Evolutionary conservation across 1,284 basidiomycete genomes (phyloP), one percentile per base, ranked within the genome.

Genomic region (Trichosporon sp.): DNA sequence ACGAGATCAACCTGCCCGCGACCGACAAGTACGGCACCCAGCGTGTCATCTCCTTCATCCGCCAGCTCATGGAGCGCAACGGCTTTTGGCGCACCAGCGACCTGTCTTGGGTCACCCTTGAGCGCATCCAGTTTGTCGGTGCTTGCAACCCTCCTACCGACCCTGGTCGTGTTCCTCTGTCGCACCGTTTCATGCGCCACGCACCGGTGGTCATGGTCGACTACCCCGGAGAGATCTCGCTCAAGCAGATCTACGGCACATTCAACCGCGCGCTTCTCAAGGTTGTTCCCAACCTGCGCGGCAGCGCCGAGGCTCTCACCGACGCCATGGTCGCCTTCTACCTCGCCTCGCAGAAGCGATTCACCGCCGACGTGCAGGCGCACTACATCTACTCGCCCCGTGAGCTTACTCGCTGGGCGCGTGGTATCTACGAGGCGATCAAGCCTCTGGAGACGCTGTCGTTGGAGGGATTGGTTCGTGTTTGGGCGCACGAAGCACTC

Each of bases 61-160:
- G 97, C 65, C 97, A 99, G 81, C 88, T 99, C 53, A 94, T 99
- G 64, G 97, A 99, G 83, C 89, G 88, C 31, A 92, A 92, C 62
- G 97, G 97, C 1, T 99, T 94, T 82, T 99, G 96, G 92, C 88
- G 98, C 29, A 89, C 95, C 2, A 89, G 88, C 13, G 97, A 99
- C 82, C 94, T 96, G 88, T 89, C 94, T 8, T 99, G 97, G 97
- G 95, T 99, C 74, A 92, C 90, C 75, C 87, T 99, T 68, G 97
- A 99, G 83, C 90, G 97, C 27, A 98, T 99, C 72, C 97, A 99
- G 82, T 98, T 99, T 78, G 98, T 99, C 51, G 97, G 97, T 35
- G 97, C 97, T 60, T 99, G 97, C 84, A 99, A 99, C 80, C 97
- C 97, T 25, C 98, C 97, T 0, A 99, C 97, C n/a, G 97, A 99